These are phyloP conservation scores for Cryptococcus sp. DNA, from an alignment of 1,284 basidiomycete genomes.

Conservation along the genomic window DNA sequence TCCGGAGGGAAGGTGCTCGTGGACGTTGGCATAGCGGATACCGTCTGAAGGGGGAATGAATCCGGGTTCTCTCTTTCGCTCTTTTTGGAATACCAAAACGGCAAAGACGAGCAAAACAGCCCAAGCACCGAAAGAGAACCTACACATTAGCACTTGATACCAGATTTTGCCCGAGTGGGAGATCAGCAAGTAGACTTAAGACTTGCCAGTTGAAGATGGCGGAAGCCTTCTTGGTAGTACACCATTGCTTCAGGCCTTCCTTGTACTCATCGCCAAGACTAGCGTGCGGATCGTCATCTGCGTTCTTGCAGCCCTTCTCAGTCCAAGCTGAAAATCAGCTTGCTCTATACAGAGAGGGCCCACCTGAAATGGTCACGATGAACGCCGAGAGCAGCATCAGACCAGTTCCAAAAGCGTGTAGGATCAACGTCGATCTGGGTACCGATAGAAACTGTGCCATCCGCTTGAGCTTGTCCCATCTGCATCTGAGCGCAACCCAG, in stretches of 20 bases:
- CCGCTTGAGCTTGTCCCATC: conserved; percentile 63
- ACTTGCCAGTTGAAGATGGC: conserved; percentile 77
- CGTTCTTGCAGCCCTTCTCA: conserved; percentile 67
- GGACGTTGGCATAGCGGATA: conserved; percentile 25
- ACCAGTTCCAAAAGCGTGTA: conserved; percentile 61
- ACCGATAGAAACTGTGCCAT: conserved; percentile 73
- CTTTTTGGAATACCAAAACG: conserved; percentile 31
- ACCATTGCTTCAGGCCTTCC: conserved; percentile 67
- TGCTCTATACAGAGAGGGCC: conserved; percentile 50
- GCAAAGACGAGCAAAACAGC: conserved; percentile 28
- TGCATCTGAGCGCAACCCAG: no score
- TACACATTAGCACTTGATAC: conserved; percentile 59
- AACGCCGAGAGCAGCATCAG: conserved; percentile 68
- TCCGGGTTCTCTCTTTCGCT: conserved; percentile 27
- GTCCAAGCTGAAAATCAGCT: conserved; percentile 17
- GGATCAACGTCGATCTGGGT: conserved; percentile 71
- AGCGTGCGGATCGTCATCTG: conserved; percentile 64
- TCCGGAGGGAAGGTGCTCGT: conserved; percentile 3
- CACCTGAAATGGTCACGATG: conserved; percentile 38
- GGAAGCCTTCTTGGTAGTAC: conserved; percentile 80
- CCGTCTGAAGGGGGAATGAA: conserved; percentile 30
- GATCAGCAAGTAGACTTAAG: conserved; percentile 11
- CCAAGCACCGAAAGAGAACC: conserved; percentile 52
- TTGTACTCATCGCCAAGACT: conserved; percentile 64
- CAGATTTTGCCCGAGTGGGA: conserved; percentile 9